phyloP scores from a whole-genome alignment of 2,329 filamentous ascomycete species.

The Claviceps capensis region DNA sequence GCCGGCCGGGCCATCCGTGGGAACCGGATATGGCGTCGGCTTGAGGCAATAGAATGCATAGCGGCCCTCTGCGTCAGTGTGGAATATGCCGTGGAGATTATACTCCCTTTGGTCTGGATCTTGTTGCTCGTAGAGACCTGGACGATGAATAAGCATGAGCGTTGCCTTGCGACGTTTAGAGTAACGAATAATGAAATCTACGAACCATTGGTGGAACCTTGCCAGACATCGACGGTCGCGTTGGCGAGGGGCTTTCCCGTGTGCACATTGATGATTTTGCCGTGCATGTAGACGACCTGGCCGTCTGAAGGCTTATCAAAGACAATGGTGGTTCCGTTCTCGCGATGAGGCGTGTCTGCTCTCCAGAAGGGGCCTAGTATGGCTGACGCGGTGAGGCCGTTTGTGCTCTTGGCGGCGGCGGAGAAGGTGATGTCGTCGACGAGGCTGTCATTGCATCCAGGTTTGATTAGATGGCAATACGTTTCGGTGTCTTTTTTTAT shows the following conservation, averaged over 20 bases:
- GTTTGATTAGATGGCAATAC: background rate
- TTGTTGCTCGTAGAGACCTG: slow-evolving; percentile 54
- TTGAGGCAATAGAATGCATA: slow-evolving; percentile 50
- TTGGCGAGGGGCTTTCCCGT: slow-evolving; percentile 51
- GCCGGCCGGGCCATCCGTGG: slow-evolving; percentile 38
- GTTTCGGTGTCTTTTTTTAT: background rate
- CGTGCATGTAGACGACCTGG: slow-evolving; percentile 50
- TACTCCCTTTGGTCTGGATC: slow-evolving; percentile 55
- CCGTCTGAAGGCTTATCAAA: slow-evolving; percentile 32
- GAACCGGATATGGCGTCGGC: slow-evolving; percentile 41
- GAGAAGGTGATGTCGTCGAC: slow-evolving; percentile 74
- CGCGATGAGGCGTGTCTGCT: slow-evolving; percentile 51
- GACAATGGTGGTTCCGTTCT: slow-evolving; percentile 58
- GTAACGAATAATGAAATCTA: background rate
- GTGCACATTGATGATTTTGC: slow-evolving; percentile 37
- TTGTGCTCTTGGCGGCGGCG: slow-evolving; percentile 26
- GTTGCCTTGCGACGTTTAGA: too few relatives aligned
- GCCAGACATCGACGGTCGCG: slow-evolving; percentile 65
- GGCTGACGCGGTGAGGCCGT: slow-evolving; percentile 53
- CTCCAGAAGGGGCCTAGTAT: slow-evolving; percentile 82
- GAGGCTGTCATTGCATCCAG: slow-evolving; percentile 25
- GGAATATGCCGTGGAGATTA: slow-evolving; percentile 62
- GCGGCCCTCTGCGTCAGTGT: slow-evolving; percentile 48
- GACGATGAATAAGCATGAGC: background rate
- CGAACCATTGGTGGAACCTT: slow-evolving; percentile 57